Conservation (phyloP, 768 basidiomycete genomes). For the Arthromyces matolae region DNA sequence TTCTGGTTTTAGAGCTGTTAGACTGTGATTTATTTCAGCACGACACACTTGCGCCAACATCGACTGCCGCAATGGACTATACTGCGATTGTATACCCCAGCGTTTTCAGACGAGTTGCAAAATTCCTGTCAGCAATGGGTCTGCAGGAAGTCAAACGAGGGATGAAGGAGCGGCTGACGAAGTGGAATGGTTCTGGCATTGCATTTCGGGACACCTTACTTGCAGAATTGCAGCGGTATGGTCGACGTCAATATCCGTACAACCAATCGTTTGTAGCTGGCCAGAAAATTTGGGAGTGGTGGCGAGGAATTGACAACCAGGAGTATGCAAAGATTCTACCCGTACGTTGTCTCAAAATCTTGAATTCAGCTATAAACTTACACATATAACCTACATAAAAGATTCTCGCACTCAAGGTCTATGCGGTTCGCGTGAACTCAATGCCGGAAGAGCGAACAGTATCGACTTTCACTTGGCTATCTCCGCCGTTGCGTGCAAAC, state of each 20-base stretch:
- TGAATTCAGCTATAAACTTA: not conserved
- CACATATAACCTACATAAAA: slow-evolving; percentile 3
- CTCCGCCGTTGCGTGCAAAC: slow-evolving; percentile 9
- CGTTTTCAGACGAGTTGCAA: not conserved
- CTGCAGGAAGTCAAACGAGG: not conserved
- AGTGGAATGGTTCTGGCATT: not conserved
- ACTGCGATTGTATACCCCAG: not conserved
- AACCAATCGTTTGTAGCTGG: not conserved
- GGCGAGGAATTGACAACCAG: not conserved
- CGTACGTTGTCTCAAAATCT: slow-evolving; percentile 16
- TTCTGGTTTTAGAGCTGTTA: slow-evolving; percentile 16
- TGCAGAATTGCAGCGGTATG: not conserved
- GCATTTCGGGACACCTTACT: not conserved
- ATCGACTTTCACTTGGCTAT: slow-evolving; percentile 37
- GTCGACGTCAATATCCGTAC: not conserved
- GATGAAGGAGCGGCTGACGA: not conserved
- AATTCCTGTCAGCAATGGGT: not conserved
- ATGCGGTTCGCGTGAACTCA: slow-evolving; percentile 26
- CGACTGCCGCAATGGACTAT: not conserved
- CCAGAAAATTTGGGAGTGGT: not conserved
- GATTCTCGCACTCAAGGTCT: slow-evolving; percentile 24
- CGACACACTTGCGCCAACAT: not conserved
- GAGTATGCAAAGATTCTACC: slow-evolving; percentile 22
- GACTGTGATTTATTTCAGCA: not conserved
- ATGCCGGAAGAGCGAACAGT: slow-evolving; percentile 31